These are phyloP conservation scores for Postia placenta DNA, from an alignment of 768 basidiomycete genomes.

Conservation along the genomic window DNA sequence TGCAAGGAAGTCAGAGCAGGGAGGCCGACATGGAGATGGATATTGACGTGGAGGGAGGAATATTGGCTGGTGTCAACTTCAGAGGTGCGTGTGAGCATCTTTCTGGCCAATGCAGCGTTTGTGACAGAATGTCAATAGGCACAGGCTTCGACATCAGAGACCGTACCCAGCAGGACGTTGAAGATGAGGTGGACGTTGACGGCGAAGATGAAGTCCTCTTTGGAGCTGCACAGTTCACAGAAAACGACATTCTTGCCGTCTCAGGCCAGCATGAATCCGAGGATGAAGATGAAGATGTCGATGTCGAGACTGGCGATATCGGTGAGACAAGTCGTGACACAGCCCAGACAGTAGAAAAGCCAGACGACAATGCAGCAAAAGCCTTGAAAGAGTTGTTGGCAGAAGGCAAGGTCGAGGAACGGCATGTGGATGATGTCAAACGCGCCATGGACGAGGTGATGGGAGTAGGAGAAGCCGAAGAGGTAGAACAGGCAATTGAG, in stretches of 20 bases:
- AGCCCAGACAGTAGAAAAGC: too few species aligned
- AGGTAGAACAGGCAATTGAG: conserved; percentile 34
- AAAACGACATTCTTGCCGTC: conserved; percentile 54
- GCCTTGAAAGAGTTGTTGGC: conserved; percentile 49
- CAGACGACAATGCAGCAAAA: conserved; percentile 21
- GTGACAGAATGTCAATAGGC: conserved; percentile 32
- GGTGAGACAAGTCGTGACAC: conserved; percentile 24
- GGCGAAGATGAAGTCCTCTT: conserved; percentile 66
- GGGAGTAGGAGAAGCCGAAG: conserved; percentile 29
- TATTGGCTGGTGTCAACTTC: conserved; percentile 29
- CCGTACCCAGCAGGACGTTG: conserved; percentile 53
- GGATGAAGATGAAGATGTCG: conserved; percentile 28
- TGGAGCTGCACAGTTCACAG: conserved; percentile 72
- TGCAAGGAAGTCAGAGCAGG: conserved; percentile 22
- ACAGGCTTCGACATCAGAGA: conserved; percentile 68
- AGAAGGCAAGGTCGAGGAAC: conserved; percentile 35
- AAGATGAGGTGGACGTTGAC: conserved; percentile 77
- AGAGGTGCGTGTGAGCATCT: conserved; percentile 23
- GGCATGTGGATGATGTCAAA: conserved; percentile 21
- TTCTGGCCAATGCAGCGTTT: neutral
- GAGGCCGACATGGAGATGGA: conserved; percentile 26
- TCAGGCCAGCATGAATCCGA: conserved; percentile 1
- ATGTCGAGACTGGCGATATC: conserved; percentile 34
- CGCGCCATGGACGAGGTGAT: conserved; percentile 34
- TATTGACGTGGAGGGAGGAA: conserved; percentile 30